phyloP scores from a whole-genome alignment of 352 stramenopile species.

The Phytophthora syringae region DNA sequence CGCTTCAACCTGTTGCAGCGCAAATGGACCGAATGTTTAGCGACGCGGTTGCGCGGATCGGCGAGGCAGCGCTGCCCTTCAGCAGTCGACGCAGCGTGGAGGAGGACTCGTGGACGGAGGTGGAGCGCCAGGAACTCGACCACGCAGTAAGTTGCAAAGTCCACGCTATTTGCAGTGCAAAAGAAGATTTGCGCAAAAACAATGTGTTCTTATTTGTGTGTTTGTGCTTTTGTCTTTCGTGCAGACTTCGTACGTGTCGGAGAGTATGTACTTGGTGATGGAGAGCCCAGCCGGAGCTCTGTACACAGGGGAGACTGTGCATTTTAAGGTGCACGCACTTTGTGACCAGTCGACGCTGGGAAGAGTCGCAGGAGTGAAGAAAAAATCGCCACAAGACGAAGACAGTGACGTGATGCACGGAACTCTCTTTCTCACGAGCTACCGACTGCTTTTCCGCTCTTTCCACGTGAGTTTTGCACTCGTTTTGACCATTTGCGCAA shows the following conservation, averaged over 20 bases:
- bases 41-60: background rate
- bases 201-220: constrained; percentile 3
- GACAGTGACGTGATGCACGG: constrained; percentile 50
- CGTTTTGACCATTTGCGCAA: too few relatives aligned
- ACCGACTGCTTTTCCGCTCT: constrained; percentile 73
- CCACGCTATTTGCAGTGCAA: too few relatives aligned
- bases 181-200: background rate
- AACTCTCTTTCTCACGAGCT: constrained; percentile 80
- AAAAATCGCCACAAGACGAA: too few relatives aligned
- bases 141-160: constrained; percentile 56
- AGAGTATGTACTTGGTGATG: constrained; percentile 86
- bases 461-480: constrained; percentile 75
- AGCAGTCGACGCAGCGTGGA: constrained; percentile 43
- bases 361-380: constrained; percentile 36
- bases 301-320: constrained; percentile 69
- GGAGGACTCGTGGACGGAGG: constrained; percentile 88
- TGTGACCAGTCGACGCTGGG: constrained; percentile 64
- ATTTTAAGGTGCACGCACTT: constrained; percentile 76
- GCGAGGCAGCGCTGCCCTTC: constrained; percentile 10
- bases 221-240: constrained; percentile 10
- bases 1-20: background rate
- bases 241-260: constrained; percentile 77
- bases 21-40: constrained; percentile 27
- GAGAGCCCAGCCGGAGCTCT: constrained; percentile 61
- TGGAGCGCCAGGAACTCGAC: constrained; percentile 81